phyloP scores from a whole-genome alignment of 352 stramenopile genomes.

The Thraustochytrium striatum region DNA sequence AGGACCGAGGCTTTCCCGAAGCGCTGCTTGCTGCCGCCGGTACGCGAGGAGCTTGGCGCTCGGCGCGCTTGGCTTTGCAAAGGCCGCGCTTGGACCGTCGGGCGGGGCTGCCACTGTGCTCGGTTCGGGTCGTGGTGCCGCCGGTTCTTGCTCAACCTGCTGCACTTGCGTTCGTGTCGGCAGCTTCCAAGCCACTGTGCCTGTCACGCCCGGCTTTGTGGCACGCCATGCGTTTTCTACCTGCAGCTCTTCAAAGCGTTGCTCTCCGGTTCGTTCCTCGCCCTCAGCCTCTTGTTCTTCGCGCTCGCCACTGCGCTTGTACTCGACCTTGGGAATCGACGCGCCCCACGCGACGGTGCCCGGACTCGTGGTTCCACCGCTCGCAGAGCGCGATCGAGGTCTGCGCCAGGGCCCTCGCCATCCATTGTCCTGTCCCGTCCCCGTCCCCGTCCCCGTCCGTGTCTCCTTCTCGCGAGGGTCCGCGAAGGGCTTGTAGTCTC shows the following conservation, averaged over 20 bases:
- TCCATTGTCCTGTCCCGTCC: not conserved
- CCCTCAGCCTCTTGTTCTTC: not conserved
- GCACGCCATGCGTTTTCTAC: not conserved
- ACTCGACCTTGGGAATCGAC: not conserved
- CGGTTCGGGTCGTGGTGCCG: not conserved
- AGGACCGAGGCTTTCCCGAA: not conserved
- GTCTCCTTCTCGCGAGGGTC: not conserved
- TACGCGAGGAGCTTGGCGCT: not conserved
- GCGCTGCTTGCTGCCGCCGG: not conserved
- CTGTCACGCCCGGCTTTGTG: not conserved
- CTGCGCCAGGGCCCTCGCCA: not conserved
- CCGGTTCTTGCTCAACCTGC: not conserved
- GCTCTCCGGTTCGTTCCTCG: not conserved
- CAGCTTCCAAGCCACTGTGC: not conserved
- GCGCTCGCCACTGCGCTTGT: not conserved
- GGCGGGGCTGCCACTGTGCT: not conserved
- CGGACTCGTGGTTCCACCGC: not conserved
- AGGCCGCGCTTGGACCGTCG: not conserved
- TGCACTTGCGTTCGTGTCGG: not conserved
- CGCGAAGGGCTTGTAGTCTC: not conserved
- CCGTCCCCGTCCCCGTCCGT: not conserved
- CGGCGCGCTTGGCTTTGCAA: not conserved
- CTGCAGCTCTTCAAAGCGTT: not conserved
- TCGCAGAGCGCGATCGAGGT: not conserved
- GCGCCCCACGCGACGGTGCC: not conserved